A percentile compares a stretch with the other conserved stretches of the same genome.
Evolutionary conservation across 2,329 filamentous ascomycete species (phyloP).

Genomic region (Fusarium mangiferae): DNA sequence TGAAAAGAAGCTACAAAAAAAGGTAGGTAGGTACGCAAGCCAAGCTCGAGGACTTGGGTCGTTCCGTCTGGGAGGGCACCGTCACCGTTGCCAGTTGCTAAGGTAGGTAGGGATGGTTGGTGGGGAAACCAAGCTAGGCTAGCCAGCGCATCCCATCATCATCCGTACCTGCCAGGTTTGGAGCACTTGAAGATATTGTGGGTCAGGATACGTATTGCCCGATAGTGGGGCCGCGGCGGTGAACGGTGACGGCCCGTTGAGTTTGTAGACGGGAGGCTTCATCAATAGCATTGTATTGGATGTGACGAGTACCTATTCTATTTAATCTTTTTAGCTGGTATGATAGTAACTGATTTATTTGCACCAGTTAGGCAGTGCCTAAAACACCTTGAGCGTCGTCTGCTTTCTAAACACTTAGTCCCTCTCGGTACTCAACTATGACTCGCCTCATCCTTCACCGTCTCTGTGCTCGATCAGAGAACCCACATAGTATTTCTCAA

Average conservation of each 20-base stretch:
- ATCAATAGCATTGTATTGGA: constrained; percentile 8
- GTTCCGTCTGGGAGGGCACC: constrained; percentile 3
- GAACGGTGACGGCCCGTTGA: constrained; percentile 1
- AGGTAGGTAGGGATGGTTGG: constrained; percentile 31
- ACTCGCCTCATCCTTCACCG: constrained; percentile 16
- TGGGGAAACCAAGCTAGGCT: constrained; percentile 29
- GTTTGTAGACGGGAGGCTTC: not conserved
- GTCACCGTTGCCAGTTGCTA: constrained; percentile 24
- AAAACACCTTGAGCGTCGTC: not conserved
- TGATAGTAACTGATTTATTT: not conserved
- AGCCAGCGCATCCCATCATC: constrained; percentile 28
- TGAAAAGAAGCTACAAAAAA: constrained; percentile 12
- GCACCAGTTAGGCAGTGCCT: not conserved
- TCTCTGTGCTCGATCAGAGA: constrained; percentile 7
- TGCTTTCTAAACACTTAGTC: not conserved
- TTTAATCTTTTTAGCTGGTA: not conserved
- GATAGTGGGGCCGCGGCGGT: constrained; percentile 14
- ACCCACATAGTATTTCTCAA: constrained; percentile 13
- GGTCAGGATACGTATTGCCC: too few species aligned
- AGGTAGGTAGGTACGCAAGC: constrained; percentile 10
- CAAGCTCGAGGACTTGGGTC: constrained; percentile 14
- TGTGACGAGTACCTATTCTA: not conserved
- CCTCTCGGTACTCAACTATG: not conserved
- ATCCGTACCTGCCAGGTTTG: constrained; percentile 26
- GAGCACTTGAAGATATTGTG: constrained; percentile 6